phyloP scores from a whole-genome alignment of 192 early-diverging fungal species.

The Backusella tarrabulga region DNA sequence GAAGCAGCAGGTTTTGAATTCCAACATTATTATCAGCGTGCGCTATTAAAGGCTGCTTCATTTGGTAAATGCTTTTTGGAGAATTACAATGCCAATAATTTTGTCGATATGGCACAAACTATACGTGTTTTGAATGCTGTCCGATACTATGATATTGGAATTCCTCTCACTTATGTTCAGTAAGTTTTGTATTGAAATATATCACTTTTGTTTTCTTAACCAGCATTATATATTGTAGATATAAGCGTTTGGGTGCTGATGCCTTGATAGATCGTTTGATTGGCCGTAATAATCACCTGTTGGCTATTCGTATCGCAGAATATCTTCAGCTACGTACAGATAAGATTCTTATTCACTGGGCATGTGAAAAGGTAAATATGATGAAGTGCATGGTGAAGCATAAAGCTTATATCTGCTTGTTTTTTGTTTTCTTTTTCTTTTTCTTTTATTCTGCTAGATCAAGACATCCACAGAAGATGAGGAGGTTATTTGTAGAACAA shows the following conservation, averaged over 20 bases:
- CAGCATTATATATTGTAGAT: slow-evolving; percentile 41
- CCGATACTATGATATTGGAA: slow-evolving; percentile 79
- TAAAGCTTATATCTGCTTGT: not conserved
- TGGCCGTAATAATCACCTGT: slow-evolving; percentile 77
- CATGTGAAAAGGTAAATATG: slow-evolving; percentile 78
- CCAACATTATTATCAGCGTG: slow-evolving; percentile 71
- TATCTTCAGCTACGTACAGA: slow-evolving; percentile 79
- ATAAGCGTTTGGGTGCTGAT: slow-evolving; percentile 73
- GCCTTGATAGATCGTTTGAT: slow-evolving; percentile 80
- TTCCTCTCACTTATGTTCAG: slow-evolving; percentile 88
- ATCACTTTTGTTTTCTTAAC: not conserved
- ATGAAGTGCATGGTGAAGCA: not conserved
- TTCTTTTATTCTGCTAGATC: slow-evolving; percentile 46
- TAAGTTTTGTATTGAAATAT: slow-evolving; percentile 36
- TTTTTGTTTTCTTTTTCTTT: no score
- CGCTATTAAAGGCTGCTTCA: slow-evolving; percentile 86
- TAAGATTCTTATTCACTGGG: slow-evolving; percentile 93
- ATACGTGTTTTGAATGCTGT: slow-evolving; percentile 91
- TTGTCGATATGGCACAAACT: slow-evolving; percentile 84
- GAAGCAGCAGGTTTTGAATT: slow-evolving; percentile 92
- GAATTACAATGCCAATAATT: slow-evolving; percentile 79
- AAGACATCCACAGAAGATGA: slow-evolving; percentile 83
- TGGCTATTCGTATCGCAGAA: slow-evolving; percentile 84
- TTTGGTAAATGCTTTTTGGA: slow-evolving; percentile 93
- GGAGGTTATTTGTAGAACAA: slow-evolving; percentile 75